Evolutionary conservation across 2,329 filamentous ascomycete genomes (phyloP).

Genomic region (Hypoxylon sp.): DNA sequence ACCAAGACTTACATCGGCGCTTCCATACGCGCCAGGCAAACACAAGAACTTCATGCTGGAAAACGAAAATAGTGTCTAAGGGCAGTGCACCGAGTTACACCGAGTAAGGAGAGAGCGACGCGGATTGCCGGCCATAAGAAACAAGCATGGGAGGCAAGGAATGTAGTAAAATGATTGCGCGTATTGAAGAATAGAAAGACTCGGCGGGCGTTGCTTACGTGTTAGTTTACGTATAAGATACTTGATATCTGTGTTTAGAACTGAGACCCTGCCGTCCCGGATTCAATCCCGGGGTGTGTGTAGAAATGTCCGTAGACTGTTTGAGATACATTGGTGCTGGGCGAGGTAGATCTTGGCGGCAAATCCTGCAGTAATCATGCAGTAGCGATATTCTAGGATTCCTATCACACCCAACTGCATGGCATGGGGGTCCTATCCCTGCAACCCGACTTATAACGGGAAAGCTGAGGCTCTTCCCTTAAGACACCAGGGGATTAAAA

Average conservation of each 20-base stretch:
- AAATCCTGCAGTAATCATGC: slow-evolving; percentile 37
- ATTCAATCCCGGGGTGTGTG: slow-evolving; percentile 33
- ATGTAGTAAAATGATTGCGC: slow-evolving; percentile 36
- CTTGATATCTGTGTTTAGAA: slow-evolving; percentile 41
- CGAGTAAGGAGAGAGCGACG: slow-evolving; percentile 21
- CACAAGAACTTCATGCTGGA: slow-evolving; percentile 69
- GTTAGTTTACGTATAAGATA: slow-evolving; percentile 45
- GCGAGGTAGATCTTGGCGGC: slow-evolving; percentile 36
- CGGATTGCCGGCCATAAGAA: slow-evolving; percentile 37
- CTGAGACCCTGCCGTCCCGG: slow-evolving; percentile 39
- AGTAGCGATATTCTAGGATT: slow-evolving; percentile 24
- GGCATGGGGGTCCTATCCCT: slow-evolving; percentile 35
- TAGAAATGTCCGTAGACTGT: slow-evolving; percentile 36
- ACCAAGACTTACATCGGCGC: slow-evolving; percentile 58
- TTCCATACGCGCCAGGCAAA: slow-evolving; percentile 71
- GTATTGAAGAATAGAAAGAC: slow-evolving; percentile 33
- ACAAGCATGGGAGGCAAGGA: slow-evolving; percentile 23
- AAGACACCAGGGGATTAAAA: slow-evolving; percentile 22
- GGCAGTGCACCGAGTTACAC: slow-evolving; percentile 34
- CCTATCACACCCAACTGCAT: slow-evolving; percentile 35
- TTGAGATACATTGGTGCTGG: slow-evolving; percentile 42
- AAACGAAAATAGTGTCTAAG: slow-evolving; percentile 30
- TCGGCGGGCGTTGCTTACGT: slow-evolving; percentile 34
- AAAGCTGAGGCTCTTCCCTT: slow-evolving; percentile 40
- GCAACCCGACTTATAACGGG: slow-evolving; percentile 12